phyloP scores from a whole-genome alignment of 108 stramenopile genomes.

The Nannochloropsis gaditana region DNA sequence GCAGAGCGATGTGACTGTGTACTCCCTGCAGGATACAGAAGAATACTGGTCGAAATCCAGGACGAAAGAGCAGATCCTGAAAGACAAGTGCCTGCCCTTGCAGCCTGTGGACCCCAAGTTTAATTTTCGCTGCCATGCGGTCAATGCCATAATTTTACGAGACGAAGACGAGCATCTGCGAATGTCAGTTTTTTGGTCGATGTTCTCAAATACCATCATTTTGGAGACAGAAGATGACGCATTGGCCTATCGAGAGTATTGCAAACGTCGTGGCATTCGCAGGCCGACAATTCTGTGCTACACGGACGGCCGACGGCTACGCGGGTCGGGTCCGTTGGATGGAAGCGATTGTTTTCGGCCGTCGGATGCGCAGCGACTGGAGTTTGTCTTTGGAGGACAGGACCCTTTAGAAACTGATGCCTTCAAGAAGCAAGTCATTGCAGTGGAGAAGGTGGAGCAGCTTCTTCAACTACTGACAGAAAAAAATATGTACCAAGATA shows the following conservation, averaged over 20 bases:
- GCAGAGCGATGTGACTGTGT: neutral
- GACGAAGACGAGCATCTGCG: conserved; percentile 7
- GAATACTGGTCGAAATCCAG: neutral
- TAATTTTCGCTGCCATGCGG: neutral
- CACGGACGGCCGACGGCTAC: neutral
- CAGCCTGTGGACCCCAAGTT: neutral
- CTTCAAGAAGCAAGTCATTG: neutral
- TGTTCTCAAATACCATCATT: neutral
- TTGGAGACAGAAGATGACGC: conserved; percentile 19
- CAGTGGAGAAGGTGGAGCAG: neutral
- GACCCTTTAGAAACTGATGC: neutral
- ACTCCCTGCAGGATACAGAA: neutral
- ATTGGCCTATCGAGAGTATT: conserved; percentile 9
- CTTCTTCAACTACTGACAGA: neutral
- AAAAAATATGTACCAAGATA: neutral
- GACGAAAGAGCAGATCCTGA: neutral
- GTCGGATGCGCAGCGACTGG: neutral
- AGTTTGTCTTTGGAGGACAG: conserved; percentile 13
- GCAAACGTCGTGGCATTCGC: conserved; percentile 5
- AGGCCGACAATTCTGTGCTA: neutral
- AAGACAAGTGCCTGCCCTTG: neutral
- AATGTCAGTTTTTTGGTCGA: conserved; percentile 3
- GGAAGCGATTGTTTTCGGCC: neutral
- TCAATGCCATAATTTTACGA: neutral
- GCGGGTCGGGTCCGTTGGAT: neutral